These are phyloP conservation scores for Macrolepiota albuminosa DNA, from an alignment of 768 basidiomycete species.

Conservation along the genomic window DNA sequence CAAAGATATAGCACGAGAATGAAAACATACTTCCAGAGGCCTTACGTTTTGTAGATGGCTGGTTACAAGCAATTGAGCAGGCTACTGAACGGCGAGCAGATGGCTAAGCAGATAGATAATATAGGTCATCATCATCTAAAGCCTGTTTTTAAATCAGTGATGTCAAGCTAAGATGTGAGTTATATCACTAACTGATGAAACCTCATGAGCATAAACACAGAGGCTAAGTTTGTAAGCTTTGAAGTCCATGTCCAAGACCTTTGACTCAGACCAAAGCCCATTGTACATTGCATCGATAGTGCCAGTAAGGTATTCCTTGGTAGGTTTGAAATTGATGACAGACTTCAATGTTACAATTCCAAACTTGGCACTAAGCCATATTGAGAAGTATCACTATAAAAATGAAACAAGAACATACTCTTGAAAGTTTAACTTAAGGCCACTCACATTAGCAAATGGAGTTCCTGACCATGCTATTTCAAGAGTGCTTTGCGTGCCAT, in stretches of 20 bases:
- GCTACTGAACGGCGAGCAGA: background rate
- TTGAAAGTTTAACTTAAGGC: no score
- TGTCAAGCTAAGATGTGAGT: no score
- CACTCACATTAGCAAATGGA: no score
- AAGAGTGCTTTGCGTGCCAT: no score
- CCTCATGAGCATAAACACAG: background rate
- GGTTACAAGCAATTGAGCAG: background rate
- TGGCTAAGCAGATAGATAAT: background rate
- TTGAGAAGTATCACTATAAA: no score
- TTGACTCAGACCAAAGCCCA: background rate
- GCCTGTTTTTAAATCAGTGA: background rate
- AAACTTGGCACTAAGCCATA: no score
- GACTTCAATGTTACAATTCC: no score
- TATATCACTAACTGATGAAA: background rate
- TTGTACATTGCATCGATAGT: background rate
- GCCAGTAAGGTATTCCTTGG: background rate
- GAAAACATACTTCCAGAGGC: background rate
- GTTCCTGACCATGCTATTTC: no score
- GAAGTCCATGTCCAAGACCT: background rate
- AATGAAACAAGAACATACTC: no score
- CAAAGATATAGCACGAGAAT: background rate
- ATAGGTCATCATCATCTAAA: background rate
- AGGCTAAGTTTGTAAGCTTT: background rate
- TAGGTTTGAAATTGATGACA: background rate
- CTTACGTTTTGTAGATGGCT: background rate